Base-by-base conservation (phyloP, 352 stramenopile genomes). In the Globisporangium recalcitrans region DNA sequence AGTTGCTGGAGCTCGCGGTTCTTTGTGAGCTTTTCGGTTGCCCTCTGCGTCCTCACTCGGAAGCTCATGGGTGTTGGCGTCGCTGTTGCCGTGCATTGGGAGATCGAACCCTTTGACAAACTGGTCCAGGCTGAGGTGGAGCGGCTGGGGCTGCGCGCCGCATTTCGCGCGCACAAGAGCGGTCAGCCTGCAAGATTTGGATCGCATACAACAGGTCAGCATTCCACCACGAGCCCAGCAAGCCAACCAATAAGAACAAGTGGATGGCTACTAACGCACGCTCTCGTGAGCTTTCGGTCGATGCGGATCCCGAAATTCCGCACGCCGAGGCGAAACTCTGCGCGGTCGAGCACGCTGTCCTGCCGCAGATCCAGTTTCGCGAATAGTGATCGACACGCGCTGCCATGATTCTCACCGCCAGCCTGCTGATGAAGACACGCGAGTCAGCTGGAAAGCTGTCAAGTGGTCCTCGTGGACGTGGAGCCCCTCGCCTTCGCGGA, bases 21-120 rank as follows among this genome's bases (percentile, higher is more conserved):
- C 42, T 49, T 29, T 9, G 24, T 9, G 29, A 57, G 51, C 29
- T 14, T 11, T 38, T 5, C 10, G n/a, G 6, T 7, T 9, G 7
- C 4, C 3, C 16, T 13, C n/a, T 58, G 3, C 0, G 19, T 19
- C 14, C 21, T 27, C 36, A 19, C 3, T 10, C 10, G 27, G n/a
- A 26, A 38, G 11, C 19, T 38, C 13, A n/a, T 6, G 27, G 16
- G 1, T 24, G 2, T 1, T 1, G 31, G 19, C 36, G 14, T 4
- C 19, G 11, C 51, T 31, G 13, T 22, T 16, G 22, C 4, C 11
- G 1, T 38, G 59, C 3, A 52, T 3, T 22, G 47, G 44, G 13
- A 91, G 61, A 40, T 85, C 76, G 32, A 91, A 91, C 2, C 82
- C 80, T n/a, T 44, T 57, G 4, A 76, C 31, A 31, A 91, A 91